Evolutionary conservation across 148 eudicot genomes (phyloP), one percentile per base, ranked within the genome.

Genomic region (Silene conica): DNA sequence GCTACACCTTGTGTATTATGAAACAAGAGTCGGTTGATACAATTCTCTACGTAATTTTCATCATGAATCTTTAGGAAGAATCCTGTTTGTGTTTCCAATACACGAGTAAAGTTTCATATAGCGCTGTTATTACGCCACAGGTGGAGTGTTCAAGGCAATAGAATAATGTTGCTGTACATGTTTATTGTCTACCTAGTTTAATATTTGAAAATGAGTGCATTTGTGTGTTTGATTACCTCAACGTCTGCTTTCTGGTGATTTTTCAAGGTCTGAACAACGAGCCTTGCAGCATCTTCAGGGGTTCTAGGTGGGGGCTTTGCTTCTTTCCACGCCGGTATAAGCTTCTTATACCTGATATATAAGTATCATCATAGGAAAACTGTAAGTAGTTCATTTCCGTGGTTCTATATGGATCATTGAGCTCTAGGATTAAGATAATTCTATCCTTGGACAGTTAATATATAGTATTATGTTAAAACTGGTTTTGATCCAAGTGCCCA

Each of bases 281-380:
- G 90, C 78, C 90, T 84, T n/a, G 97, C 80, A 78, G 93, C 93
- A 76, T 95, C 97, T 80, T 92, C 98, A 1, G 98, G 87, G 55
- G 87, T 84, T 83, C 38, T 88, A 34, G 98, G 98, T 20, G 96
- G 96, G 41, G 97, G 97, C 68, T 85, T 88, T 57, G 88, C 63
- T 72, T 95, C 93, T 84, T 89, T 87, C 98, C 97, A 95, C 68
- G 98, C 93, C 67, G 76, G 78, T 7, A 88, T 78, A 54, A 95
- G 91, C 78, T 92, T 95, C 63, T 70, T 86, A 78, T 87, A 95
- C 98, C 98, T 95, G 20, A 52, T 67, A 56, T 26, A 11, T n/a
- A 54, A 46, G 77, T 54, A 70, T 55, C 20, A 41, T 8, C 38
- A 31, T 23, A 38, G 23, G 31, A 12, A 21, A 56, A 41, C 15